phyloP scores from a whole-genome alignment of 2,329 filamentous ascomycete genomes.

The Aspergillus floridensis region DNA sequence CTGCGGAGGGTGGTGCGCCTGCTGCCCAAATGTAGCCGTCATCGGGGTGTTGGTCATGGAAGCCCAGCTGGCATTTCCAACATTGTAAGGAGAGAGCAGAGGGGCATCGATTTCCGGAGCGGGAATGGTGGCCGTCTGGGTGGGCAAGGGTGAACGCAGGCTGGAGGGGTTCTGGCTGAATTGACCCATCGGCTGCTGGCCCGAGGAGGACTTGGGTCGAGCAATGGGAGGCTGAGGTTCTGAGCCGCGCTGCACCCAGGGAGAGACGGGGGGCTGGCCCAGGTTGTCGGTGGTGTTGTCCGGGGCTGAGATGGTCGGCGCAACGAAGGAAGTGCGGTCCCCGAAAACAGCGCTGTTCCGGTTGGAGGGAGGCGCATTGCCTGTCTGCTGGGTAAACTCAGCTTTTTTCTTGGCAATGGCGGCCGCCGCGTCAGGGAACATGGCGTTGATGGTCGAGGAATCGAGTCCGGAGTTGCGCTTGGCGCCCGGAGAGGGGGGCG shows the following conservation, averaged over 20 bases:
- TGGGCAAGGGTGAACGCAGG: constrained; percentile 77
- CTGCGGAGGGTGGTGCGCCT: constrained; percentile 39
- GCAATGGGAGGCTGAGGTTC: constrained; percentile 55
- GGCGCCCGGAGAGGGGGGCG: constrained; percentile 70
- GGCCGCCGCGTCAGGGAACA: constrained; percentile 97
- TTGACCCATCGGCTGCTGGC: constrained; percentile 83
- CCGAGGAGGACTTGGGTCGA: constrained; percentile 74
- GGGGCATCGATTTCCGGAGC: constrained; percentile 75
- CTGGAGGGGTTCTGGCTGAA: constrained; percentile 80
- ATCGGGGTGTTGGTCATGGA: constrained; percentile 98
- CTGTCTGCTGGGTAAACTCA: constrained; percentile 93
- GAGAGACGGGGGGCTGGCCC: constrained; percentile 68
- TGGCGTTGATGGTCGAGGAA: constrained; percentile 88
- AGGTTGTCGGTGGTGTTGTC: constrained; percentile 60
- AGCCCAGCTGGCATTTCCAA: constrained; percentile 89
- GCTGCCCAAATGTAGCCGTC: constrained; percentile 74
- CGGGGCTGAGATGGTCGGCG: constrained; percentile 71
- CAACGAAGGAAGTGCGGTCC: constrained; percentile 69
- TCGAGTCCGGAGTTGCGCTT: constrained; percentile 97
- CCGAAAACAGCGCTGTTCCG: constrained; percentile 83
- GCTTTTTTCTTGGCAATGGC: constrained; percentile 99
- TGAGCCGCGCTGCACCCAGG: constrained; percentile 64
- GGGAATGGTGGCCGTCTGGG: constrained; percentile 80
- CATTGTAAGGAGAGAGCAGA: constrained; percentile 74
- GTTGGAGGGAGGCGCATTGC: constrained; percentile 84